phyloP scores from a whole-genome alignment of 352 stramenopile genomes.

The Phytophthora citricola region DNA sequence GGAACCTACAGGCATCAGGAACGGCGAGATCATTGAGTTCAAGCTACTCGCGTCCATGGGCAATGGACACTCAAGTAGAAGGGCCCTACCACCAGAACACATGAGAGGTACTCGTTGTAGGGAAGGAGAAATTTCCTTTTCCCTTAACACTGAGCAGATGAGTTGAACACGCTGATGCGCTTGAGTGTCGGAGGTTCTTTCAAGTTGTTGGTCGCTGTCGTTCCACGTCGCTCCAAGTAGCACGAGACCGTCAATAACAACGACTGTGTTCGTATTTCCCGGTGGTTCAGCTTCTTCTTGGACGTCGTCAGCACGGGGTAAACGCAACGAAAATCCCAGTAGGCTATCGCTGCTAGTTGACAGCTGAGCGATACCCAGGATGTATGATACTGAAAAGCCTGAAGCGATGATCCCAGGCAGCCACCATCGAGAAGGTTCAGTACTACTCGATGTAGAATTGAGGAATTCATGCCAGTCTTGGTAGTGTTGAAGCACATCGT shows the following conservation, averaged over 20 bases:
- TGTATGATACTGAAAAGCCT: slow-evolving; percentile 5
- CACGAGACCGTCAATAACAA: slow-evolving; percentile 41
- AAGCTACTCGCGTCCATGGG: not conserved
- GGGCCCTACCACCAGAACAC: slow-evolving; percentile 1
- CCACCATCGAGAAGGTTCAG: slow-evolving; percentile 14
- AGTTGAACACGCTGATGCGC: slow-evolving; percentile 28
- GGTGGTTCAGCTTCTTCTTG: not conserved
- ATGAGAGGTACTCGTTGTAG: slow-evolving; percentile 18
- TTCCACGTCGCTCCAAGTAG: slow-evolving; percentile 45
- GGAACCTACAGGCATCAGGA: slow-evolving; percentile 21
- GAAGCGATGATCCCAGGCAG: slow-evolving; percentile 23
- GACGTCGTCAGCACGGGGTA: not conserved
- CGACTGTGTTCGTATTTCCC: not conserved
- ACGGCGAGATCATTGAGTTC: slow-evolving; percentile 13
- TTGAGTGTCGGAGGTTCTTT: not conserved
- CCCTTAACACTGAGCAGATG: slow-evolving; percentile 4
- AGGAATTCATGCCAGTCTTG: slow-evolving; percentile 27
- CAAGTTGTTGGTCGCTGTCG: slow-evolving; percentile 14
- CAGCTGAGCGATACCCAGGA: slow-evolving; percentile 16
- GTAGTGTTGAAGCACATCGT: slow-evolving; percentile 37
- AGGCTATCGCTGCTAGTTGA: not conserved
- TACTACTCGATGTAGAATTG: not conserved
- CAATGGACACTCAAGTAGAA: slow-evolving; percentile 32
- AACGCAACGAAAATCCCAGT: slow-evolving; percentile 17
- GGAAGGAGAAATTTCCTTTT: not conserved